These are phyloP conservation scores for Ormosia semicastrata DNA, from an alignment of 306 rosid genomes.

Conservation along the genomic window DNA sequence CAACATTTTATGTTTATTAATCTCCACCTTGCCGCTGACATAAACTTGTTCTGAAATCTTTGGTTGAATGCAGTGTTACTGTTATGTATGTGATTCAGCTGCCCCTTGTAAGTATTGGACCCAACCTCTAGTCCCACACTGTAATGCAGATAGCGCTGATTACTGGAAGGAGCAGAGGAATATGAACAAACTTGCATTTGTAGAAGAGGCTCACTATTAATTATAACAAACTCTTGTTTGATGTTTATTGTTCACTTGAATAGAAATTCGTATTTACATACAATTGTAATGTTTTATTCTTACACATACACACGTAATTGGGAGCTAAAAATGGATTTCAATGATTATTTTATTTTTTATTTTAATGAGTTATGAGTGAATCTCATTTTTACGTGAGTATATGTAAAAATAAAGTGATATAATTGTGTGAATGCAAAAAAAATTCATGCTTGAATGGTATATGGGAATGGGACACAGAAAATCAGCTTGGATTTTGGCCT, in stretches of 20 bases:
- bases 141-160: constrained; percentile 20
- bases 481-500: constrained; percentile 1
- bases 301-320: no score
- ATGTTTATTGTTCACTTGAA: background rate
- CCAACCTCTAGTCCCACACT: background rate
- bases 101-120: constrained; percentile 49
- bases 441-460: no score
- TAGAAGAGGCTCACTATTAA: background rate
- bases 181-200: background rate
- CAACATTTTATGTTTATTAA: background rate
- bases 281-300: no score
- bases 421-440: no score
- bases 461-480: background rate
- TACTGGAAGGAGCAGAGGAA: constrained; percentile 27
- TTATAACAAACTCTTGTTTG: background rate
- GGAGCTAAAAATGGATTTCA: no score
- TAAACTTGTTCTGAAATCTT: background rate
- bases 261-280: no score
- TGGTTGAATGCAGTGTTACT: constrained; percentile 63
- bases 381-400: no score
- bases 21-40: background rate
- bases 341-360: no score
- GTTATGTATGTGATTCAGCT: constrained; percentile 50
- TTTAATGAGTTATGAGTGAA: no score
- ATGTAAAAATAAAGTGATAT: no score